These are phyloP conservation scores for Monosporascus sp. DNA, from an alignment of 2,329 filamentous ascomycete species.

Conservation along the genomic window DNA sequence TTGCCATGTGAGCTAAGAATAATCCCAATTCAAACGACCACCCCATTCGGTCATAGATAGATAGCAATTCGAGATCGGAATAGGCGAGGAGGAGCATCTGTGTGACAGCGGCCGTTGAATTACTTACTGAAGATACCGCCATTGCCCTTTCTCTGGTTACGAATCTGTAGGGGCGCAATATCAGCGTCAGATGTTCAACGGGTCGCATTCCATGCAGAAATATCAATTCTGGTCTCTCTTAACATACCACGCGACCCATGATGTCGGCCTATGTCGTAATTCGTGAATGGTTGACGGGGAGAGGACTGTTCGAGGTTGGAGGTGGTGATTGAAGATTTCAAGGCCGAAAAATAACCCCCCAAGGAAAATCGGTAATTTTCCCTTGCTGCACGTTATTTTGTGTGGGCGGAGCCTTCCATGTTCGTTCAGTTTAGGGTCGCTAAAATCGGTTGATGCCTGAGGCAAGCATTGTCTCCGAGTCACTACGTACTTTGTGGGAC, in stretches of 20 bases:
- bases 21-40: background rate
- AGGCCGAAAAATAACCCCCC: constrained; percentile 11
- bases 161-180: constrained; percentile 39
- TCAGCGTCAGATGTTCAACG: constrained; percentile 4
- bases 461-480: background rate
- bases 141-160: constrained; percentile 50
- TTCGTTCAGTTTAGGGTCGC: constrained; percentile 17
- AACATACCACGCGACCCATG: constrained; percentile 33
- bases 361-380: constrained; percentile 28
- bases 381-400: constrained; percentile 21
- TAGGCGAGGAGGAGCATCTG: background rate
- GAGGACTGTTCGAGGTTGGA: constrained; percentile 11
- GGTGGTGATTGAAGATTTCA: constrained; percentile 15
- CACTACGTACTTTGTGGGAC: background rate
- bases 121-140: constrained; percentile 32
- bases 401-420: constrained; percentile 25
- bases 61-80: constrained; percentile 1
- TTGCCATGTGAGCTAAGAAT: constrained; percentile 13
- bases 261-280: constrained; percentile 29
- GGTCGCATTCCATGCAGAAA: background rate
- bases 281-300: constrained; percentile 23
- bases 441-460: background rate
- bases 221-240: background rate
- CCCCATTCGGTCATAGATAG: background rate
- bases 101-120: background rate